Percentiles rank a stretch among this genome's conserved stretches.
Evolutionary conservation across 2,329 filamentous ascomycete genomes (phyloP).

Genomic region (Fusarium camptoceras): DNA sequence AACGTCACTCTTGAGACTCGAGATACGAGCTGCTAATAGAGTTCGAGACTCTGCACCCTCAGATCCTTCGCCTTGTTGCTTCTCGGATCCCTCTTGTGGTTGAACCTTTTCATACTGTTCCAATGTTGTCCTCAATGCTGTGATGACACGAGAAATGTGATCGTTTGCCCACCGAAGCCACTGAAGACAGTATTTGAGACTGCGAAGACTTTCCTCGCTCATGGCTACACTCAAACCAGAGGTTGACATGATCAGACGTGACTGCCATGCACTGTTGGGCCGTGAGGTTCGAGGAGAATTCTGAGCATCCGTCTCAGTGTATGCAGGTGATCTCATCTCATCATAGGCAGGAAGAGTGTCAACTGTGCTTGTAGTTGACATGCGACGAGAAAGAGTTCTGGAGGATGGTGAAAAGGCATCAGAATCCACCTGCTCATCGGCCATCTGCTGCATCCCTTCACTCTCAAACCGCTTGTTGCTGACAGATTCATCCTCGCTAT

Average conservation of each 20-base stretch:
- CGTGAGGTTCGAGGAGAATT: slow-evolving; percentile 47
- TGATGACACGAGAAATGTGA: slow-evolving; percentile 80
- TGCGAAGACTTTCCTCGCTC: slow-evolving; percentile 86
- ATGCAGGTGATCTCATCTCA: slow-evolving; percentile 78
- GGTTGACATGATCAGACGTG: slow-evolving; percentile 87
- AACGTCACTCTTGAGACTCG: slow-evolving; percentile 75
- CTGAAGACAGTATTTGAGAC: slow-evolving; percentile 84
- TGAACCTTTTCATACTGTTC: slow-evolving; percentile 77
- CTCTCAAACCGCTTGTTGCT: slow-evolving; percentile 48
- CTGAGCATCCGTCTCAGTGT: slow-evolving; percentile 68
- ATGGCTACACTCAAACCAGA: slow-evolving; percentile 92
- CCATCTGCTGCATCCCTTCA: slow-evolving; percentile 47
- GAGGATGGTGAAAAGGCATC: slow-evolving; percentile 47
- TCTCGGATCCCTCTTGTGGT: slow-evolving; percentile 26
- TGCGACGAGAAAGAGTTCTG: slow-evolving; percentile 59
- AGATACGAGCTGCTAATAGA: slow-evolving; percentile 72
- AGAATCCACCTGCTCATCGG: slow-evolving; percentile 35
- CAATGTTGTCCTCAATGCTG: slow-evolving; percentile 78
- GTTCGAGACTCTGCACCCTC: slow-evolving; percentile 44
- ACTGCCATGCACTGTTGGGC: slow-evolving; percentile 72
- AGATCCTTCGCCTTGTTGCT: slow-evolving; percentile 9
- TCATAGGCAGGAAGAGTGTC: slow-evolving; percentile 89
- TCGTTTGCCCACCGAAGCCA: slow-evolving; percentile 86
- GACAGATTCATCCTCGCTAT: slow-evolving; percentile 51
- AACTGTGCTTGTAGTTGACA: slow-evolving; percentile 73